phyloP scores from a whole-genome alignment of 2,329 filamentous ascomycete species.

The Dendrostoma leiphaemia region DNA sequence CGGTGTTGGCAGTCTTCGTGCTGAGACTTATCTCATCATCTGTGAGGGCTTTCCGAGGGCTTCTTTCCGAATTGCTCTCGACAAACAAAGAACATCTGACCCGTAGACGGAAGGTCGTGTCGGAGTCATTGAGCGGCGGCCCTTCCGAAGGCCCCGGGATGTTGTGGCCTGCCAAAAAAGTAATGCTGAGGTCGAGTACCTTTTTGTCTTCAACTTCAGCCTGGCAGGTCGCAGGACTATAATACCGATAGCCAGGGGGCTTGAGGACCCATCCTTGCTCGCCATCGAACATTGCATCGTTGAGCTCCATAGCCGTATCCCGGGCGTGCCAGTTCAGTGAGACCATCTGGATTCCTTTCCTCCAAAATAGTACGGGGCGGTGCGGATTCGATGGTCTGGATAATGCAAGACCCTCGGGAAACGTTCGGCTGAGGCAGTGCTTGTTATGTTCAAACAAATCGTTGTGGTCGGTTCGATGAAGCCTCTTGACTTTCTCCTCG shows the following conservation, averaged over 20 bases:
- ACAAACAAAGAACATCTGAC: slow-evolving; percentile 81
- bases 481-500: slow-evolving; percentile 70
- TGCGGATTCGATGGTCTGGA: slow-evolving; percentile 87
- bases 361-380: slow-evolving; percentile 84
- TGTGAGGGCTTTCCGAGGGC: slow-evolving; percentile 28
- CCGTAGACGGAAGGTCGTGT: slow-evolving; percentile 72
- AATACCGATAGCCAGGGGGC: slow-evolving; percentile 67
- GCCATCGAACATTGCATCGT: slow-evolving; percentile 94
- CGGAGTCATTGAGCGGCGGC: too few species aligned
- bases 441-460: slow-evolving; percentile 86
- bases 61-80: slow-evolving; percentile 52
- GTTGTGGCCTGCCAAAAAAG: slow-evolving; percentile 73
- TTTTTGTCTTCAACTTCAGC: slow-evolving; percentile 47
- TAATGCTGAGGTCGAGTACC: slow-evolving; percentile 68
- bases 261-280: slow-evolving; percentile 84
- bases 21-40: slow-evolving; percentile 28
- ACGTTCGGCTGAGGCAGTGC: slow-evolving; percentile 84
- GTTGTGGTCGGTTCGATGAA: slow-evolving; percentile 61
- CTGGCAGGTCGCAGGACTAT: slow-evolving; percentile 34
- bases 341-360: slow-evolving; percentile 94
- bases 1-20: slow-evolving; percentile 54
- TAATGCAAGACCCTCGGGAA: slow-evolving; percentile 69
- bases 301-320: slow-evolving; percentile 92
- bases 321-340: slow-evolving; percentile 97
- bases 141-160: too few species aligned